Evolutionary conservation across 2,329 filamentous ascomycete species (phyloP).

Genomic region (Dactylellina parvicollis): DNA sequence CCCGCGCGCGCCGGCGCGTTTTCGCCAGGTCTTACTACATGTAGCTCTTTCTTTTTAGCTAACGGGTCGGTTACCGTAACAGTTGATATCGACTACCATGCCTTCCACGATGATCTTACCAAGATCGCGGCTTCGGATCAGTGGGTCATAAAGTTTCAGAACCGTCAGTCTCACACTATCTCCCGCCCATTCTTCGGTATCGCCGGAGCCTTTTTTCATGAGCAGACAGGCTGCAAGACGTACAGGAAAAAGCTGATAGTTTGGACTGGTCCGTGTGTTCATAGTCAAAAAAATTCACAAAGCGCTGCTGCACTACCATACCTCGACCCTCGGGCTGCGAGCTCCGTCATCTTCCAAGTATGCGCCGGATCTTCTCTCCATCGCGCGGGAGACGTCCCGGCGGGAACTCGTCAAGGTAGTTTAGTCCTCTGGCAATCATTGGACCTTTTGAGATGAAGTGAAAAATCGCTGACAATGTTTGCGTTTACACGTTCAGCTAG

Average conservation of each 20-base stretch:
- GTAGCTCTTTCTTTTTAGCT: not conserved
- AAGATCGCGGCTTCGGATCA: conserved; percentile 55
- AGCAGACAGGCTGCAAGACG: too few species aligned
- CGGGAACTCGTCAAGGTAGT: conserved; percentile 58
- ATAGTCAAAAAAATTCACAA: conserved; percentile 58
- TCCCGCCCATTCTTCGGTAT: too few species aligned
- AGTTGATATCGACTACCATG: conserved; percentile 58
- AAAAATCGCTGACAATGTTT: not conserved
- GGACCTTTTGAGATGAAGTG: not conserved
- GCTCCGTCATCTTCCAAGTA: conserved; percentile 55
- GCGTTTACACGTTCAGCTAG: conserved; percentile 47
- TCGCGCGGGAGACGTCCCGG: conserved; percentile 57
- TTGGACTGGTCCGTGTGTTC: not conserved
- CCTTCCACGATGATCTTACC: conserved; percentile 56
- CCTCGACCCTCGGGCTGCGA: conserved; percentile 56
- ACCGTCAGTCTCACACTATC: conserved; percentile 42
- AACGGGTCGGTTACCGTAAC: not conserved
- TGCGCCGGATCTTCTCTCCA: conserved; percentile 57
- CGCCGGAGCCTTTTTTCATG: too few species aligned
- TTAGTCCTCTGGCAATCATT: not conserved
- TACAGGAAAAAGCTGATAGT: not conserved
- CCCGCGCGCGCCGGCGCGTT: conserved; percentile 11
- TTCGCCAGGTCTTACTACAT: conserved; percentile 9
- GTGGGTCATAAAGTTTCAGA: conserved; percentile 58
- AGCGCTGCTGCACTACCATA: conserved; percentile 57